These are phyloP conservation scores for Nicotiana paniculata DNA, from an alignment of 257 asterid genomes.

Conservation along the genomic window DNA sequence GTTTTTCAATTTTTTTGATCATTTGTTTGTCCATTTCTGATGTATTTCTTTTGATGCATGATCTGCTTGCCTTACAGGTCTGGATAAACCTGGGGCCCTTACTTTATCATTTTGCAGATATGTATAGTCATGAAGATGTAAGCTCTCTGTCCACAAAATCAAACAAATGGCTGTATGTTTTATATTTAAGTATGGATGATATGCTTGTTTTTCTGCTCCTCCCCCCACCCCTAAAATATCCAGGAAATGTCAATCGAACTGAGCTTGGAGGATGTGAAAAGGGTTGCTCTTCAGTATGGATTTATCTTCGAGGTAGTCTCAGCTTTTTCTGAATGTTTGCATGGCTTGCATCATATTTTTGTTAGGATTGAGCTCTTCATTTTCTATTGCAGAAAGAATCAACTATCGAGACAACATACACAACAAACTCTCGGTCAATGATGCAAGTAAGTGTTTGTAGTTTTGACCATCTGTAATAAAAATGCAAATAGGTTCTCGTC, in stretches of 20 bases:
- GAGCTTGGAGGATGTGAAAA: conserved; percentile 93
- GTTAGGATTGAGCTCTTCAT: neutral
- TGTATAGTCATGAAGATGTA: conserved; percentile 74
- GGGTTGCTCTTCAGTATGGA: conserved; percentile 73
- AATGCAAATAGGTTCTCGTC: neutral
- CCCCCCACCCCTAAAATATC: conserved; percentile 12
- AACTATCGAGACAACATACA: conserved; percentile 66
- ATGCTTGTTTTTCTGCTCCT: conserved; percentile 3
- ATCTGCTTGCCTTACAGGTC: conserved; percentile 39
- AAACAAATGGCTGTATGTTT: neutral
- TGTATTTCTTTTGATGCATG: conserved; percentile 8
- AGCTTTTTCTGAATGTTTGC: neutral
- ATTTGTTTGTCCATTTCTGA: conserved; percentile 5
- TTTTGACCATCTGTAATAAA: neutral
- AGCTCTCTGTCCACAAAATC: conserved; percentile 22
- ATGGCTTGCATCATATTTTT: neutral
- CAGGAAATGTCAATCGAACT: conserved; percentile 97
- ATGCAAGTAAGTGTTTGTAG: conserved; percentile 61
- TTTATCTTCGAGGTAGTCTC: conserved; percentile 67
- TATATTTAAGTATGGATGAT: neutral
- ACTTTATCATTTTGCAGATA: conserved; percentile 93
- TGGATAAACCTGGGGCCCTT: conserved; percentile 97
- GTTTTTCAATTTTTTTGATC: conserved; percentile 4
- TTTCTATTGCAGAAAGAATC: conserved; percentile 60
- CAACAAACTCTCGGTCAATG: conserved; percentile 82